Conservation (phyloP, 1,284 basidiomycete species). For the Fomitiporia mediterranea region DNA sequence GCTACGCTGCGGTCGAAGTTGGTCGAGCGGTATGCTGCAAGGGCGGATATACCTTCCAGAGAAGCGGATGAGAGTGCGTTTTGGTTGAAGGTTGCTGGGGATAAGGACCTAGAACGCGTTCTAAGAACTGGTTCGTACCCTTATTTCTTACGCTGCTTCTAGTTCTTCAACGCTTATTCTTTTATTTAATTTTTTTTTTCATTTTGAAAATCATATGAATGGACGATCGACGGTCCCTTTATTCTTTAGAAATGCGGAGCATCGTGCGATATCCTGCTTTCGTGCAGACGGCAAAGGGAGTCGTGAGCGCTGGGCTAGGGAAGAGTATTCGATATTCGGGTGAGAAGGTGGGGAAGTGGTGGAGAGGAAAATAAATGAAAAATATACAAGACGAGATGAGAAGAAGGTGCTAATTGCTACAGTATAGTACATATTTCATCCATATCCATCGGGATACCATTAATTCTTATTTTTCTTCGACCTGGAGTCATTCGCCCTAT, state of each 20-base stretch:
- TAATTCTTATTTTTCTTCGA: too few relatives aligned
- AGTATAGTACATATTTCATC: too few relatives aligned
- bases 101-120: slow-evolving; percentile 51
- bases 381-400: too few relatives aligned
- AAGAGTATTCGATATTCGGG: slow-evolving; percentile 76
- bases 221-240: too few relatives aligned
- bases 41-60: slow-evolving; percentile 28
- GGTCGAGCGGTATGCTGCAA: slow-evolving; percentile 44
- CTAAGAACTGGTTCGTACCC: slow-evolving; percentile 53
- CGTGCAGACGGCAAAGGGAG: slow-evolving; percentile 81
- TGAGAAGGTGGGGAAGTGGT: slow-evolving; percentile 84
- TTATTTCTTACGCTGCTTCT: not conserved
- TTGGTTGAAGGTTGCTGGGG: slow-evolving; percentile 69
- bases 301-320: slow-evolving; percentile 75
- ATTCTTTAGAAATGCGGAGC: slow-evolving; percentile 55
- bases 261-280: slow-evolving; percentile 85
- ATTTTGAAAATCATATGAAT: too few relatives aligned
- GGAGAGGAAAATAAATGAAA: slow-evolving; percentile 39
- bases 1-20: slow-evolving; percentile 56
- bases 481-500: not conserved
- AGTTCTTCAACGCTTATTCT: slow-evolving; percentile 3
- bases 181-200: not conserved
- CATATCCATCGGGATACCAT: too few relatives aligned
- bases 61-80: slow-evolving; percentile 66
- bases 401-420: too few relatives aligned